A percentile compares a stretch with the other conserved stretches of the same genome.
These are phyloP conservation scores for Eimeria falciformis DNA, from an alignment of 169 alveolate species.

Conservation along the genomic window DNA sequence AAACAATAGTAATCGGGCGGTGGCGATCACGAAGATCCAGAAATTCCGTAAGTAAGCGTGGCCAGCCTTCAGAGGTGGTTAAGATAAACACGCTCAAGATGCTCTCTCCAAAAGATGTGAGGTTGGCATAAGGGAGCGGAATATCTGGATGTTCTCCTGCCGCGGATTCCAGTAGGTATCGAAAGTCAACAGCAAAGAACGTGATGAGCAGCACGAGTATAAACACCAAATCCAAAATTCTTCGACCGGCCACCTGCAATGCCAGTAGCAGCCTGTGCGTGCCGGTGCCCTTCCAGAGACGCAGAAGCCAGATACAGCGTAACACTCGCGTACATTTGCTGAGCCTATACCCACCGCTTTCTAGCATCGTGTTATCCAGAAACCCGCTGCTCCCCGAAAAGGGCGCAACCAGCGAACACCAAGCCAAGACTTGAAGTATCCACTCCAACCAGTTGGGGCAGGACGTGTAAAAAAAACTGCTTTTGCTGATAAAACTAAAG, in stretches of 20 bases:
- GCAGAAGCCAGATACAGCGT: constrained; percentile 61
- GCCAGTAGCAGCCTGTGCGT: constrained; percentile 56
- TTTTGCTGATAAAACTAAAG: background rate
- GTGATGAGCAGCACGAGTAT: constrained; percentile 27
- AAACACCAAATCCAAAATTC: constrained; percentile 17
- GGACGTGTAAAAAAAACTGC: background rate
- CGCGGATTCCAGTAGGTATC: constrained; percentile 46
- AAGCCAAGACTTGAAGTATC: constrained; percentile 9
- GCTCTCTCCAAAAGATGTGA: constrained; percentile 55
- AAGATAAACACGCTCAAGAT: constrained; percentile 70
- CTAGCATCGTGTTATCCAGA: background rate
- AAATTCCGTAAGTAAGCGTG: constrained; percentile 40
- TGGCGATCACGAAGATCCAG: constrained; percentile 52
- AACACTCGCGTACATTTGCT: constrained; percentile 54
- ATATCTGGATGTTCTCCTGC: constrained; percentile 49
- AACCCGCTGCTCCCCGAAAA: constrained; percentile 11
- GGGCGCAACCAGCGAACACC: constrained; percentile 13
- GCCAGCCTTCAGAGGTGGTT: constrained; percentile 78
- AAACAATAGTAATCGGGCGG: constrained; percentile 5
- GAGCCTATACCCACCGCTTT: constrained; percentile 27
- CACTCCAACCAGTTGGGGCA: constrained; percentile 48
- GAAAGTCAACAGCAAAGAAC: constrained; percentile 17
- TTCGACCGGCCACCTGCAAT: constrained; percentile 47
- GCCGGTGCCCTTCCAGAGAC: constrained; percentile 60
- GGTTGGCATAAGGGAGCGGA: constrained; percentile 33